These are phyloP conservation scores for Parathielavia appendiculata DNA, from an alignment of 495 filamentous ascomycete species.

Conservation along the genomic window DNA sequence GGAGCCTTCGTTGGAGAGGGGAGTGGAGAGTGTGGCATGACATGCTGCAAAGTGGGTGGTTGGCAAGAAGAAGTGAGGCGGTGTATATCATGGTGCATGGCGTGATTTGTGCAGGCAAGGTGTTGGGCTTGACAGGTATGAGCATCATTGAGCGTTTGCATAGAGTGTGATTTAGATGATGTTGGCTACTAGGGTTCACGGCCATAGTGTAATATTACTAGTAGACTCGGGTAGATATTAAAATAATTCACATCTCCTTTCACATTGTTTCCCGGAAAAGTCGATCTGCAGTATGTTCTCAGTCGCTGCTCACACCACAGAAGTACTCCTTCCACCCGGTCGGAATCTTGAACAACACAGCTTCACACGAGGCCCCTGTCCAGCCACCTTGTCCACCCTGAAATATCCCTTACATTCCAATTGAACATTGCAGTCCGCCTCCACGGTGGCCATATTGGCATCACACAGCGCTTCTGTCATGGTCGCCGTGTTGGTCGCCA, in stretches of 20 bases:
- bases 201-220: too few relatives aligned
- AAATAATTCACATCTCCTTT: too few relatives aligned
- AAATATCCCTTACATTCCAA: slow-evolving; percentile 7
- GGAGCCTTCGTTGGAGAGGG: slow-evolving; percentile 29
- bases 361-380: not conserved
- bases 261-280: too few relatives aligned
- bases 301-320: too few relatives aligned
- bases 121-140: not conserved
- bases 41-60: not conserved
- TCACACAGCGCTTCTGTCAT: slow-evolving; percentile 1
- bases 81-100: not conserved
- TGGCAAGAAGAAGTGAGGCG: not conserved
- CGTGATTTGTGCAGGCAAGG: not conserved
- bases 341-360: slow-evolving; percentile 9
- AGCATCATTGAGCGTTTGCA: not conserved
- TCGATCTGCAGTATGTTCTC: too few relatives aligned
- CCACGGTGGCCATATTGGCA: not conserved
- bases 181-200: too few relatives aligned
- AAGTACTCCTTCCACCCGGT: slow-evolving; percentile 2
- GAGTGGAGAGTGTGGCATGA: slow-evolving; percentile 1
- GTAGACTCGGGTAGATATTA: too few relatives aligned
- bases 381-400: slow-evolving; percentile 2
- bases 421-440: not conserved
- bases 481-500: slow-evolving; percentile 63
- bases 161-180: too few relatives aligned